Evolutionary conservation across 1,139 yeast genomes (phyloP).

Genomic region (Saccharomyces hybrid): DNA sequence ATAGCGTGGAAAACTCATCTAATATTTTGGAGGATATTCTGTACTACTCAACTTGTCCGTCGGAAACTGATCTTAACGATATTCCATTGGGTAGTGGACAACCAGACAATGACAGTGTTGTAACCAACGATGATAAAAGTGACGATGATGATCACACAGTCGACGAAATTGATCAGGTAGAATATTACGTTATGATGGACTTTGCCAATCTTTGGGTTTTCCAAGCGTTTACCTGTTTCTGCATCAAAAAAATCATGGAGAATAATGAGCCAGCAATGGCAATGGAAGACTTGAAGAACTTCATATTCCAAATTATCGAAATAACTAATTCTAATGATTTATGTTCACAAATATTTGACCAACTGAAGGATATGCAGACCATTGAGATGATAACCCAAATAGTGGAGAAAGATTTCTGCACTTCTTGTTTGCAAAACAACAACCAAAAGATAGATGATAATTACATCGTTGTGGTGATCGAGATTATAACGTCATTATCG

Average conservation of each 20-base stretch:
- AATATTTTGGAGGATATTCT: constrained; percentile 17
- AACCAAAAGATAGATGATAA: constrained; percentile 6
- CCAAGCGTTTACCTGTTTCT: constrained; percentile 23
- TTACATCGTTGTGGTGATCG: constrained; percentile 19
- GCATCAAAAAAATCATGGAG: constrained; percentile 8
- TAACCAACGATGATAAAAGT: not conserved
- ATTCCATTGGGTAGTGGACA: constrained; percentile 8
- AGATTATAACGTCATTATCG: constrained; percentile 21
- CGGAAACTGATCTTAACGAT: not conserved
- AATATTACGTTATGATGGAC: constrained; percentile 18
- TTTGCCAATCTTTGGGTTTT: constrained; percentile 30
- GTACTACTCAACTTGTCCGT: constrained; percentile 4
- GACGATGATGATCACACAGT: constrained; percentile 7
- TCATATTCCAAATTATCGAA: constrained; percentile 19
- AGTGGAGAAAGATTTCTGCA: constrained; percentile 24
- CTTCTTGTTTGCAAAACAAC: constrained; percentile 11
- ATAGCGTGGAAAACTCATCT: constrained; percentile 3
- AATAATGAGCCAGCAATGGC: not conserved
- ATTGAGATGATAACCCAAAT: constrained; percentile 16
- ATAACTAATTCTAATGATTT: constrained; percentile 19
- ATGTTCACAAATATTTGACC: constrained; percentile 25
- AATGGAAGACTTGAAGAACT: constrained; percentile 8
- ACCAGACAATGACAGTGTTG: constrained; percentile 2
- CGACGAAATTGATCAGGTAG: constrained; percentile 5
- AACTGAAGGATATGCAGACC: constrained; percentile 13